phyloP scores from a whole-genome alignment of 257 asterid genomes.

The Salvia miltiorrhiza region DNA sequence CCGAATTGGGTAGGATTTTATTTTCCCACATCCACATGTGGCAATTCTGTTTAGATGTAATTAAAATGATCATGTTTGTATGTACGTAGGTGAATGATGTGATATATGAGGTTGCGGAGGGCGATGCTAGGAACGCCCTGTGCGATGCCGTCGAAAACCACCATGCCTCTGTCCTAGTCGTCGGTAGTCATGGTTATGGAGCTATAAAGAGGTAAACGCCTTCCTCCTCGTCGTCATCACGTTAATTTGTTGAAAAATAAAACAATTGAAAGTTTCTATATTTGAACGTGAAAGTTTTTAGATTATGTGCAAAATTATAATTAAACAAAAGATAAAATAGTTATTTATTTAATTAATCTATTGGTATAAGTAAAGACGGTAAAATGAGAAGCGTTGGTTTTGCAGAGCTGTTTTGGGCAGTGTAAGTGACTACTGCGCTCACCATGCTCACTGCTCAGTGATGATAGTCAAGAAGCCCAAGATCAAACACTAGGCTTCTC shows the following conservation, averaged over 20 bases:
- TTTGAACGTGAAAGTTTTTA: too few relatives aligned
- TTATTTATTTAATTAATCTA: too few relatives aligned
- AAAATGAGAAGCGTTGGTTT: neutral
- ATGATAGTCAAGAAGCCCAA: constrained; percentile 60
- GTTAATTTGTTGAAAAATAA: too few relatives aligned
- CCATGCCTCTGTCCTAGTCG: constrained; percentile 62
- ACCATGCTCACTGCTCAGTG: constrained; percentile 66
- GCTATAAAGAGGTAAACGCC: constrained; percentile 61
- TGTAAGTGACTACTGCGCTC: constrained; percentile 60
- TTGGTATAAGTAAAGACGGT: too few relatives aligned
- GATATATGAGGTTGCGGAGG: constrained; percentile 46
- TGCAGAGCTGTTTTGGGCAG: constrained; percentile 65
- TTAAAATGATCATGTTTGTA: too few relatives aligned
- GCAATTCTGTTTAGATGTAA: too few relatives aligned
- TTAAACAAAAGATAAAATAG: too few relatives aligned
- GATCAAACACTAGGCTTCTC: neutral
- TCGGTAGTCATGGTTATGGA: constrained; percentile 94
- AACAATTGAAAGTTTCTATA: too few relatives aligned
- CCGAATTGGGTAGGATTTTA: too few relatives aligned
- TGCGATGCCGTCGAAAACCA: constrained; percentile 77
- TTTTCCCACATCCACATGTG: too few relatives aligned
- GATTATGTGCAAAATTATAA: too few relatives aligned
- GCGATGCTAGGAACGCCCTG: constrained; percentile 76
- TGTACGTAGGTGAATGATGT: constrained; percentile 47
- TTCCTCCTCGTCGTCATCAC: too few relatives aligned